Evolutionary conservation across 106 monocot genomes (phyloP), one percentile per base, ranked within the genome.

Genomic region (Allium cepa): DNA sequence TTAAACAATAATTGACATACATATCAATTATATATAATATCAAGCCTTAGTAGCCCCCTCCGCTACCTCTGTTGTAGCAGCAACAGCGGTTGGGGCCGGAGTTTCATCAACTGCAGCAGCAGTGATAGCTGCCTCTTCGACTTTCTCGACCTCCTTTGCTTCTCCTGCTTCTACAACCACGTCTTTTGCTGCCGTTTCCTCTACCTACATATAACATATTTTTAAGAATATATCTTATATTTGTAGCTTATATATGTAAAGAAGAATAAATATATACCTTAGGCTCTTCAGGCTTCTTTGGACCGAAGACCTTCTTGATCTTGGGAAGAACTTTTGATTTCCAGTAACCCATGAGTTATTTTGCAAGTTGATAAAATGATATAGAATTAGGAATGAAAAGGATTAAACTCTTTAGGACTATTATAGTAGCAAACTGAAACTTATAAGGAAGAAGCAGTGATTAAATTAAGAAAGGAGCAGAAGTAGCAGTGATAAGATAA

Each of bases 241-340:
- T 3, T 3, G 15, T 3, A 12, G 53, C 13, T 55, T 55, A 55
- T 15, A 55, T 8, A 55, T 55, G 11, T 55, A 15, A 12, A 12
- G 53, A 55, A 15, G 53, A 12, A 55, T 55, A 3, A 11, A 55
- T 55, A 13, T 53, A 10, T 17, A 59, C 59, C 18, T 59, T 59
- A 59, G 59, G 14, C 59, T 59, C 59, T 22, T 59, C 59, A 10
- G 59, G 2, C n/a, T 59, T 59, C 14, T 10, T 16, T 9, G 59
- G 8, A 13, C 17, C 84, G 56, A 93, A 93, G 5, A 79, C 60
- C 78, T 79, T 79, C 83, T 81, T 88, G 60, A 93, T 53, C 73
- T 73, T 82, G 26, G 92, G 85, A 17, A 83, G 60, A 50, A 93
- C 80, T 79, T 83, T 93, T 17, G 68, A 47, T 56, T 86, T 88